Evolutionary conservation across 2,329 filamentous ascomycete species (phyloP).

Genomic region (Pseudogymnoascus sp.): DNA sequence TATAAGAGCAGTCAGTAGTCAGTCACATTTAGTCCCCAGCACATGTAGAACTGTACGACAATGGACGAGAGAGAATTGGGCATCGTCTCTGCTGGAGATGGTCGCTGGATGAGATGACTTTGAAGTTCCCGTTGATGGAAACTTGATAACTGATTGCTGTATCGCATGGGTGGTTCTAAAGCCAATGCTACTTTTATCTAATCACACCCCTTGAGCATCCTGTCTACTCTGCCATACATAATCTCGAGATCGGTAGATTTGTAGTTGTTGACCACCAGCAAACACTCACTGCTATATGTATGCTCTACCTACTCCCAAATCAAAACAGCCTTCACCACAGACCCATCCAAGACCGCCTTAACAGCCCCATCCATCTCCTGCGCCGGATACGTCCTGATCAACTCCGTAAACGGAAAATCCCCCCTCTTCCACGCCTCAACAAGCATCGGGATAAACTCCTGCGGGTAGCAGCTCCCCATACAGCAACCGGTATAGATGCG

Average conservation of each 20-base stretch:
- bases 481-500: constrained; percentile 16
- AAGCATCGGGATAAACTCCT: constrained; percentile 18
- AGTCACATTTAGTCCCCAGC: too few species aligned
- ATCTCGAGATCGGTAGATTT: constrained; percentile 3
- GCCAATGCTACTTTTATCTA: background rate
- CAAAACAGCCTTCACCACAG: constrained; percentile 18
- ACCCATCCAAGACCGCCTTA: constrained; percentile 15
- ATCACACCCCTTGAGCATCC: background rate
- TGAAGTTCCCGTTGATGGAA: background rate
- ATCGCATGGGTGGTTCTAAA: background rate
- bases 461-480: constrained; percentile 20
- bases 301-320: constrained; percentile 9
- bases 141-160: background rate
- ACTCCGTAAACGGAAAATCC: constrained; percentile 18
- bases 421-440: constrained; percentile 15
- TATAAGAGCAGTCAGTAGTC: too few species aligned
- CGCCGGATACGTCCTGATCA: constrained; percentile 15
- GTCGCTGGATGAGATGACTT: too few species aligned
- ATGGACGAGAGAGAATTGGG: too few species aligned
- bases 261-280: too few species aligned
- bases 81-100: too few species aligned
- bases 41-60: too few species aligned
- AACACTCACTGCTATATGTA: background rate
- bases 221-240: constrained; percentile 11
- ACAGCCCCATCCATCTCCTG: constrained; percentile 17